phyloP scores from a whole-genome alignment of 495 filamentous ascomycete species.

The Bathelium albidoporum region DNA sequence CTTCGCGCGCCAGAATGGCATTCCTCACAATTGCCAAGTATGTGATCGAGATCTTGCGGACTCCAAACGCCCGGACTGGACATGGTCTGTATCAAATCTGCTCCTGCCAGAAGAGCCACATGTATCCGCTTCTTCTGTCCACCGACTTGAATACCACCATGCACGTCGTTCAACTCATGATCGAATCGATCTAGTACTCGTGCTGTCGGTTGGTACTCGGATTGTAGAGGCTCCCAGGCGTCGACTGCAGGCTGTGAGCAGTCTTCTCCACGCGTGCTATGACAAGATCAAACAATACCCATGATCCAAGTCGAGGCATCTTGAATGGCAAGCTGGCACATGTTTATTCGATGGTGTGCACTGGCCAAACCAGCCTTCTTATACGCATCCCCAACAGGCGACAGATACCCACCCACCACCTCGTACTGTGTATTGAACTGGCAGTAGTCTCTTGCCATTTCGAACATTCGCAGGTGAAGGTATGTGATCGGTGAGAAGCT shows the following conservation, averaged over 20 bases:
- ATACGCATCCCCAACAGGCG: slow-evolving; percentile 75
- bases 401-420: slow-evolving; percentile 73
- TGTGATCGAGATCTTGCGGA: slow-evolving; percentile 70
- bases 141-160: slow-evolving; percentile 58
- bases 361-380: slow-evolving; percentile 79
- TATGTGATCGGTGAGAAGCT: slow-evolving; percentile 82
- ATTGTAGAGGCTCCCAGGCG: slow-evolving; percentile 63
- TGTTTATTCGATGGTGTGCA: slow-evolving; percentile 53
- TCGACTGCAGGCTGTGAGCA: slow-evolving; percentile 44
- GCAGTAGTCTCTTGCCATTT: slow-evolving; percentile 75
- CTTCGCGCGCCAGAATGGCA: background rate
- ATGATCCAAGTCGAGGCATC: slow-evolving; percentile 67
- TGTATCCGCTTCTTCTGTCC: slow-evolving; percentile 50
- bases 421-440: slow-evolving; percentile 77
- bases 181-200: slow-evolving; percentile 82
- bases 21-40: slow-evolving; percentile 38
- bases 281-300: slow-evolving; percentile 29
- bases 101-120: slow-evolving; percentile 68
- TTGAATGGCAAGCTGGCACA: slow-evolving; percentile 75
- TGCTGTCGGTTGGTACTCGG: slow-evolving; percentile 78
- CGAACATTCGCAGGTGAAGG: slow-evolving; percentile 89
- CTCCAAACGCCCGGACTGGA: slow-evolving; percentile 67
- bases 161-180: slow-evolving; percentile 71
- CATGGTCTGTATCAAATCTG: slow-evolving; percentile 58
- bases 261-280: slow-evolving; percentile 6